These are phyloP conservation scores for Scedosporium aurantiacum DNA, from an alignment of 2,329 filamentous ascomycete genomes.

Conservation along the genomic window DNA sequence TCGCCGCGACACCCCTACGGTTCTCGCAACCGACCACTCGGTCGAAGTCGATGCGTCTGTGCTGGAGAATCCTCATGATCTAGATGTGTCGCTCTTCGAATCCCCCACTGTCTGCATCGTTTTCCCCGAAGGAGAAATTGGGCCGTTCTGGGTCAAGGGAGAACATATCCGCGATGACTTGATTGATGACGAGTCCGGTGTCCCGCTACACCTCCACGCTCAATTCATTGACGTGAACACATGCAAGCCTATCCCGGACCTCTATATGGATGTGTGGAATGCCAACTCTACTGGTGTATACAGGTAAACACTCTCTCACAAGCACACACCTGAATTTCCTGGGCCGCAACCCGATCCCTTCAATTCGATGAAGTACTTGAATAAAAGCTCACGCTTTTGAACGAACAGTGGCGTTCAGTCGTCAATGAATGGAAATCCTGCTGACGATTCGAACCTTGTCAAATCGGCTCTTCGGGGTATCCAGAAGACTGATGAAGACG, in stretches of 20 bases:
- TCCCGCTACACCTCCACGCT: constrained; percentile 29
- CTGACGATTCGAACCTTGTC: constrained; percentile 18
- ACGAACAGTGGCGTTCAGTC: not conserved
- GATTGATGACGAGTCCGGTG: constrained; percentile 27
- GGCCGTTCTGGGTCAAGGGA: constrained; percentile 18
- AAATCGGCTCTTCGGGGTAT: constrained; percentile 28
- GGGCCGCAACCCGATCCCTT: not conserved
- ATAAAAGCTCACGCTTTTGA: not conserved
- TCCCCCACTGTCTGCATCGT: not conserved
- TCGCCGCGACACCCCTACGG: not conserved
- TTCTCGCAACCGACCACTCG: not conserved
- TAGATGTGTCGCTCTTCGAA: not conserved
- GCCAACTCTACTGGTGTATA: constrained; percentile 35
- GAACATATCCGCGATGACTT: constrained; percentile 27
- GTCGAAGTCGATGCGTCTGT: not conserved
- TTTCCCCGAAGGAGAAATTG: not conserved
- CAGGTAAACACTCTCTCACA: not conserved
- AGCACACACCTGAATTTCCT: not conserved
- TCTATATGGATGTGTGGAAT: constrained; percentile 32
- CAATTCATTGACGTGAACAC: constrained; percentile 31
- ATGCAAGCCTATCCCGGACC: constrained; percentile 25
- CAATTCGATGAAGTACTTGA: no score
- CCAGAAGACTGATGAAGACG: constrained; percentile 26
- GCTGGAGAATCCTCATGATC: not conserved
- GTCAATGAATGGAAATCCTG: constrained; percentile 6